Conservation (phyloP, 768 basidiomycete species). For the Serendipita sp. region DNA sequence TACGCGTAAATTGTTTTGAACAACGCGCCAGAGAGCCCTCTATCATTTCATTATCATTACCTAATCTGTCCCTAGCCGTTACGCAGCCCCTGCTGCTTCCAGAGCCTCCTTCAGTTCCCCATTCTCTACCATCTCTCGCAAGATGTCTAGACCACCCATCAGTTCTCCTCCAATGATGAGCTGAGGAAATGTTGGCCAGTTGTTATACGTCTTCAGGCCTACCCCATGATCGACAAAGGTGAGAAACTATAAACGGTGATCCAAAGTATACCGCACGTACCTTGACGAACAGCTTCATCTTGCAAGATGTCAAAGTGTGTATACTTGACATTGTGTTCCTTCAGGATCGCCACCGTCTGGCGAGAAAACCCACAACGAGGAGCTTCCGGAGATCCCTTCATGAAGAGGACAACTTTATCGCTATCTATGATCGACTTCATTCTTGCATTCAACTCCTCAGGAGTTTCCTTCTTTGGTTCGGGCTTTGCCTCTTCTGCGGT, state of each 20-base stretch:
- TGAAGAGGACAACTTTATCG: constrained; percentile 67
- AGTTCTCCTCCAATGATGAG: constrained; percentile 81
- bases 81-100: constrained; percentile 8
- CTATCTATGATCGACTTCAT: constrained; percentile 62
- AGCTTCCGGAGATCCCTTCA: constrained; percentile 68
- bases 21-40: background rate
- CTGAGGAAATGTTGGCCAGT: constrained; percentile 86
- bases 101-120: constrained; percentile 53
- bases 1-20: background rate
- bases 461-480: constrained; percentile 30
- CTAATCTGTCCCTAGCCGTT: background rate
- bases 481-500: constrained; percentile 1
- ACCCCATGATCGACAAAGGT: background rate
- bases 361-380: constrained; percentile 79
- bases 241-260: background rate
- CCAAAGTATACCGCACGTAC: constrained; percentile 23
- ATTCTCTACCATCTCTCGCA: constrained; percentile 70
- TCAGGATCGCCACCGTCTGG: constrained; percentile 52
- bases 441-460: constrained; percentile 50
- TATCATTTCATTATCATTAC: too few species aligned
- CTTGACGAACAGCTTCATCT: constrained; percentile 70
- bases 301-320: constrained; percentile 67
- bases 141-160: constrained; percentile 87
- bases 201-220: constrained; percentile 52
- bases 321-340: constrained; percentile 48